phyloP scores from a whole-genome alignment of 495 filamentous ascomycete species.

The Aspergillus conjunctus region DNA sequence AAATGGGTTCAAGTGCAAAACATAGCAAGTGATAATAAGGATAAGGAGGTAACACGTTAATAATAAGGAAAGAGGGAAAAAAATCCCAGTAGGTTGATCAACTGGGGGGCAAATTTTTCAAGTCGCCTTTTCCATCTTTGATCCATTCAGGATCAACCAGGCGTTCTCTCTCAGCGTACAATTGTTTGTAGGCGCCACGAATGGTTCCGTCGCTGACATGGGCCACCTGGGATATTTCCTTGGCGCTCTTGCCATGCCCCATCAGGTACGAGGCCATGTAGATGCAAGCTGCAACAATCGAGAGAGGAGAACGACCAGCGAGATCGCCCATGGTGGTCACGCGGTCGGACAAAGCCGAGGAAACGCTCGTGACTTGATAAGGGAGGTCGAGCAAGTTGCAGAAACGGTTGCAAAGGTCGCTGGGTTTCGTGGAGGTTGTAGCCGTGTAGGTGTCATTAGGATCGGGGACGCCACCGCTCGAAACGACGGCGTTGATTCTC shows the following conservation, averaged over 20 bases:
- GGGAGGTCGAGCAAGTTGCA: conserved; percentile 77
- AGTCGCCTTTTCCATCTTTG: conserved; percentile 65
- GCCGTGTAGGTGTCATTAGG: conserved; percentile 64
- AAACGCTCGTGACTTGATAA: conserved; percentile 67
- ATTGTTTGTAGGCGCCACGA: conserved; percentile 86
- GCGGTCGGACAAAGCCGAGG: conserved; percentile 70
- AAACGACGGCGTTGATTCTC: conserved; percentile 51
- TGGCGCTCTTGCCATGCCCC: conserved; percentile 73
- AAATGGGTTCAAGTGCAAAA: not conserved
- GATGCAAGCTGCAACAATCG: conserved; percentile 91
- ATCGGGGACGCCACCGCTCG: conserved; percentile 49
- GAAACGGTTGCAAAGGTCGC: conserved; percentile 84
- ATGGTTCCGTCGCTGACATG: conserved; percentile 96
- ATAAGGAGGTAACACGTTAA: not conserved
- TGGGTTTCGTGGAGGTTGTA: conserved; percentile 78
- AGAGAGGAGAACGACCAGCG: conserved; percentile 91
- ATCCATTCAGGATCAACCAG: conserved; percentile 78
- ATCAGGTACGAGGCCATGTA: conserved; percentile 89
- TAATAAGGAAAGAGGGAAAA: not conserved
- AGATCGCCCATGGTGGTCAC: conserved; percentile 73
- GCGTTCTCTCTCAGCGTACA: conserved; percentile 71
- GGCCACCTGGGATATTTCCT: conserved; percentile 78
- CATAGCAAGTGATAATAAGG: not conserved
- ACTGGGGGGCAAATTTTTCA: conserved; percentile 65
- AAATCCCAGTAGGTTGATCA: conserved; percentile 20